Evolutionary conservation across 192 early-diverging fungal species (phyloP), one percentile per base, ranked within the genome.

Genomic region (Cladochytrium replicatum): DNA sequence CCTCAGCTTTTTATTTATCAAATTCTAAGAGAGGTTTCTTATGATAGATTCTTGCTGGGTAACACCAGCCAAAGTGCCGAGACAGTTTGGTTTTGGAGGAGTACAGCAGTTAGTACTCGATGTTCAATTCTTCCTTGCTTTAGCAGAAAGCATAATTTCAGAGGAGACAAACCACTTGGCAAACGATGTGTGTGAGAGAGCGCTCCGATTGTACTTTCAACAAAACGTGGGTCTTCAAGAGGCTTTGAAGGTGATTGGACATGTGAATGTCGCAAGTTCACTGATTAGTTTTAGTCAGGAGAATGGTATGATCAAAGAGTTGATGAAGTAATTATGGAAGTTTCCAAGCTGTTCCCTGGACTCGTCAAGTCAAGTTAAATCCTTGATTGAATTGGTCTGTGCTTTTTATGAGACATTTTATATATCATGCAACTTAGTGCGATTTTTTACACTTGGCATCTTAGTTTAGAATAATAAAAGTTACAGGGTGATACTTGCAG

Each of bases 41-140:
- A 8, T 32, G 6, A 9, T 52, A 58, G 62, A 47, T 22, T 29
- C 19, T 24, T 50, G 30, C 29, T 60, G 60, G 52, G 59, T 62
- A 26, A 67, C 50, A 15, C n/a, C n/a, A n/a, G 47, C 46, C 4
- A 38, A 39, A 9, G 66, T 60, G 5, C 63, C 54, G 9, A 44
- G 64, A 3, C 37, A 55, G 6, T 65, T 75, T 52, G 73, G 73
- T 4, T 75, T 75, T 44, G 54, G 67, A 15, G 73, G 75, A 28
- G 72, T 78, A 2, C 75, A 78, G 41, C 61, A 66, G 43, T 60
- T 78, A 41, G 63, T 78, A 27, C 53, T 78, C 13, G 75, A 78
- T 50, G 72, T 78, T 8, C 69, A 78, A 47, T 75, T 70, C 41
- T 61, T 77, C 21, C 41, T 78, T 9, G 59, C 57, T 13, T 52